phyloP scores from a whole-genome alignment of 176 grass and related monocot species.

The Rhipidocladum racemiflorum region DNA sequence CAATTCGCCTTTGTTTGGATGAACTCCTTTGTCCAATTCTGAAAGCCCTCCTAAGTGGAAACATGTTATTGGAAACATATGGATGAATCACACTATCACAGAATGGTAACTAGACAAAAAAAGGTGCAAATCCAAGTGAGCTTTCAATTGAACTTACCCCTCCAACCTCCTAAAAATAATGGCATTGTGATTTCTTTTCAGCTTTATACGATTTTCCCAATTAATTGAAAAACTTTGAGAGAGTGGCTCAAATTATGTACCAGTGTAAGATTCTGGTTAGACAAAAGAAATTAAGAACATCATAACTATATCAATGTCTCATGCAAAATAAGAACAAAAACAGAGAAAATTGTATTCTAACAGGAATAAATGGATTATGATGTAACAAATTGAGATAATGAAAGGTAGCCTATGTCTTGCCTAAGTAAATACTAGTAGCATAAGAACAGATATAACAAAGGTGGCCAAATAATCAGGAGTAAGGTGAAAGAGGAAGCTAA shows the following conservation, averaged over 20 bases:
- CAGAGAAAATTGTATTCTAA: not conserved
- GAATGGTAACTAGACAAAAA: not conserved
- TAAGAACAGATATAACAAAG: not conserved
- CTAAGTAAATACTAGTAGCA: not conserved
- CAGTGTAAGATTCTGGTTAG: not conserved
- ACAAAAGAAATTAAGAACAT: not conserved
- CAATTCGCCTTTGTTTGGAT: constrained; percentile 21
- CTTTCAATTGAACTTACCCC: not conserved
- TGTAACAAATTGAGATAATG: not conserved
- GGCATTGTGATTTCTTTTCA: not conserved
- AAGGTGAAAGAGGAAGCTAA: not conserved
- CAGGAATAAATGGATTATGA: not conserved
- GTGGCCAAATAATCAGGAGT: not conserved
- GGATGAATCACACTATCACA: not conserved
- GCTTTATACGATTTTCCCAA: not conserved
- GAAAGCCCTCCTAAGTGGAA: constrained; percentile 28
- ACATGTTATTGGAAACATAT: not conserved
- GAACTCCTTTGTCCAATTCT: constrained; percentile 29
- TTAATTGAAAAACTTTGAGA: too few species aligned
- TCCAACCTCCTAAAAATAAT: constrained; percentile 8
- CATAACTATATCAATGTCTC: not conserved
- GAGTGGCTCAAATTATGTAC: too few species aligned
- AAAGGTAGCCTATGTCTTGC: not conserved
- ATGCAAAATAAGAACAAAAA: not conserved
- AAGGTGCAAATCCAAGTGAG: not conserved